Evolutionary conservation across 1,139 yeast genomes (phyloP), one percentile per base, ranked within the genome.

Genomic region (Candida albicans): DNA sequence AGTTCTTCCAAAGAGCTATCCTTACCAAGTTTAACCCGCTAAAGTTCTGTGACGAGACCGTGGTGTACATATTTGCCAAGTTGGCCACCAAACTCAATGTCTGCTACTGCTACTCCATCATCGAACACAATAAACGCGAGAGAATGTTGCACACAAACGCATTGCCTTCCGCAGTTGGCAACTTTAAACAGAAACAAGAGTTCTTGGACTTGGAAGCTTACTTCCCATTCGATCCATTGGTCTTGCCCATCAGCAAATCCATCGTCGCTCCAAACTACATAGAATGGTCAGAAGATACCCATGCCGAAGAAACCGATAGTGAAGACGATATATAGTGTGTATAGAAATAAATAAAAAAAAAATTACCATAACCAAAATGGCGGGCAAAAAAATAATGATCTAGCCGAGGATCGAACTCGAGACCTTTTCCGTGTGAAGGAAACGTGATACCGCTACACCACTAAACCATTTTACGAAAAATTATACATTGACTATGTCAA

Each of bases 151-250:
- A 65, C 48, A 62, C 67, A 22, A 67, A 61, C 44, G 67, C 64
- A 3, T 55, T 63, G 44, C 70, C 70, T 28, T 59, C 69, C 2
- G 57, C 70, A 0, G 63, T 65, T 26, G 68, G 71, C 1, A 68
- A 69, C 37, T 77, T 81, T 50, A 70, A 61, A 44, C 77, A 67
- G 49, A 79, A 79, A 57, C 93, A 87, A 59, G 96, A 90, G 58
- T 89, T 88, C 59, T 78, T 87, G 52, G 95, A 89, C 59, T 70
- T 90, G 44, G 96, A 90, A 61, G 91, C 95, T 11, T 93, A 89
- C 62, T 93, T 93, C 65, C 99, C 99, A 10, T 93, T 88, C 62
- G 99, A 93, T 68, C 99, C 99, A 1, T 67, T 93, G 51, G 81
- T 87, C 41, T 74, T 93, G 51, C 87, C 84, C 37, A 65, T 65